Conservation (phyloP, 768 basidiomycete species). For the Rhodotorula paludigena region DNA sequence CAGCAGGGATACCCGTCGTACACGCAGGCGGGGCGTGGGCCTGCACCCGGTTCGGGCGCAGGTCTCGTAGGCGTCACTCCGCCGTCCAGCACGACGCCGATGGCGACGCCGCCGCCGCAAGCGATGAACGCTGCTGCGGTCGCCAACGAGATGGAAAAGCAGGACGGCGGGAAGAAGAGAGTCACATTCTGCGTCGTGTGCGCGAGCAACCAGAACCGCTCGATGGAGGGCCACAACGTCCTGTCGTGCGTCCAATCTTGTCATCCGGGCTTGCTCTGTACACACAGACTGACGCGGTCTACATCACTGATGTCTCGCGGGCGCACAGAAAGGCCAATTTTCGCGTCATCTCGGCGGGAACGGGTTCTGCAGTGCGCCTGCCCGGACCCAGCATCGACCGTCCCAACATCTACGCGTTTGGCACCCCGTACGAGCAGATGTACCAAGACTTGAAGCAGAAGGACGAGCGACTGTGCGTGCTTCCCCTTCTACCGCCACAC, state of each 20-base stretch:
- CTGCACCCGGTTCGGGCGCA: background rate
- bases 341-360: constrained; percentile 87
- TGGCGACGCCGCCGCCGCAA: constrained; percentile 15
- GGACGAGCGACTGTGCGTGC: constrained; percentile 71
- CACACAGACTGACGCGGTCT: too few relatives aligned
- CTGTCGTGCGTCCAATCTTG: constrained; percentile 62
- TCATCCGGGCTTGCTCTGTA: too few relatives aligned
- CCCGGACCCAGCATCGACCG: constrained; percentile 95
- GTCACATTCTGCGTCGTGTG: constrained; percentile 90
- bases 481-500: background rate
- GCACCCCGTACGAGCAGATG: constrained; percentile 92
- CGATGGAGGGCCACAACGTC: constrained; percentile 92
- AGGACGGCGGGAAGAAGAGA: background rate
- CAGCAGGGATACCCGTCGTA: background rate
- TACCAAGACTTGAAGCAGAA: constrained; percentile 82
- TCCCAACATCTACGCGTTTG: constrained; percentile 94
- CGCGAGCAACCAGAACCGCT: constrained; percentile 67
- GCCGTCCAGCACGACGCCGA: constrained; percentile 4
- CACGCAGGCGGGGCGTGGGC: background rate
- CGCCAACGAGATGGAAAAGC: background rate
- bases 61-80: constrained; percentile 1
- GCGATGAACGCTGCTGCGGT: constrained; percentile 1
- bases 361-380: constrained; percentile 91
- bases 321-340: constrained; percentile 74
- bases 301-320: too few relatives aligned